A percentile compares a stretch with the other conserved stretches of the same genome.
Evolutionary conservation across 352 stramenopile genomes (phyloP).

Genomic region (Pythium sukuiense): DNA sequence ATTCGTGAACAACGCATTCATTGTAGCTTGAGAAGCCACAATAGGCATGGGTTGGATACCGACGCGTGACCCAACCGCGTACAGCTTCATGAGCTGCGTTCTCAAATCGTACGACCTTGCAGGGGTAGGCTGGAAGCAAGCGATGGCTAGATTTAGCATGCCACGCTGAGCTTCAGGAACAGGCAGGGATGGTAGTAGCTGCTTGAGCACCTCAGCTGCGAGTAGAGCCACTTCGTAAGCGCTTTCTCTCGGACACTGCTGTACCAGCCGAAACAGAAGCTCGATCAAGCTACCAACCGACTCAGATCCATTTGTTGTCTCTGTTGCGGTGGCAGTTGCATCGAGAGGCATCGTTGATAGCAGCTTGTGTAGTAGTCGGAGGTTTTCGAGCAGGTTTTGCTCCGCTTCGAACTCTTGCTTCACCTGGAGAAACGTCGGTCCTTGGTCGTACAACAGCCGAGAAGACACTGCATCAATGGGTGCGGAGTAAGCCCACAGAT

Average conservation of each 20-base stretch:
- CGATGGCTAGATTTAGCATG: not conserved
- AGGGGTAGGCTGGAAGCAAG: not conserved
- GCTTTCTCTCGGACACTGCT: not conserved
- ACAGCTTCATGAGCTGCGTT: constrained; percentile 33
- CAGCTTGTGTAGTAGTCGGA: not conserved
- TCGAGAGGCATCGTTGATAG: not conserved
- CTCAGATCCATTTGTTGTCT: not conserved
- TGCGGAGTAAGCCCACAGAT: constrained; percentile 6
- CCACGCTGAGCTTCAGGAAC: not conserved
- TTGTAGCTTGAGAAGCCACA: not conserved
- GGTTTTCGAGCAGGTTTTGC: not conserved
- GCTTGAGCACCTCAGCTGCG: not conserved
- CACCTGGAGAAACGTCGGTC: constrained; percentile 4
- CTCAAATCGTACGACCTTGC: not conserved
- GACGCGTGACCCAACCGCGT: constrained; percentile 10
- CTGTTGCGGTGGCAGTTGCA: not conserved
- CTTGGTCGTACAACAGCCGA: not conserved
- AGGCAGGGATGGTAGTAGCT: not conserved
- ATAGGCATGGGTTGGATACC: constrained; percentile 15
- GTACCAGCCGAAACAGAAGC: not conserved
- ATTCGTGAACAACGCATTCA: constrained; percentile 1
- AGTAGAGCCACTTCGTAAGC: not conserved
- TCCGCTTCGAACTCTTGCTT: not conserved
- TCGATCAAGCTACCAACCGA: not conserved
- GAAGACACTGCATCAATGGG: not conserved